These are phyloP conservation scores for Zizania palustris DNA, from an alignment of 202 grass and related monocot species.

Conservation along the genomic window DNA sequence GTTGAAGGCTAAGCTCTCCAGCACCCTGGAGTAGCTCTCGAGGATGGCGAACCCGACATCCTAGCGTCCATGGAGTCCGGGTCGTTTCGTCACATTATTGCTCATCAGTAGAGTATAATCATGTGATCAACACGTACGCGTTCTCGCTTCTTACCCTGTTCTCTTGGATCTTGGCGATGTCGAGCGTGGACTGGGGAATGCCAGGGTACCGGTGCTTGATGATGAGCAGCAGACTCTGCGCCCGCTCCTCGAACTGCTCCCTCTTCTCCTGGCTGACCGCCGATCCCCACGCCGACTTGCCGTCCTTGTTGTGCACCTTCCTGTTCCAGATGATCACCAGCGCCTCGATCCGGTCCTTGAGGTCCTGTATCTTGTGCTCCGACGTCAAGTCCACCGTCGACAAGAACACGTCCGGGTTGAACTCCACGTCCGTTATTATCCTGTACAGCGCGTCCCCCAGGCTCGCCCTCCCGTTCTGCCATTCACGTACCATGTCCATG, in stretches of 20 bases:
- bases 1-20: constrained; percentile 89
- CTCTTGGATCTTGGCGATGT: constrained; percentile 88
- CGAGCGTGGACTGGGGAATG: constrained; percentile 76
- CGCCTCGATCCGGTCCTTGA: constrained; percentile 92
- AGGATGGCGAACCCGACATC: constrained; percentile 85
- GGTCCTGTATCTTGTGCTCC: constrained; percentile 96
- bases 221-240: constrained; percentile 84
- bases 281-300: constrained; percentile 85
- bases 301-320: constrained; percentile 95
- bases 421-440: constrained; percentile 78
- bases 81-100: too few relatives aligned
- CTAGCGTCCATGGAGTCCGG: too few relatives aligned
- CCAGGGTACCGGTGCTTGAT: constrained; percentile 88
- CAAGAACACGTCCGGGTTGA: constrained; percentile 81
- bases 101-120: not conserved
- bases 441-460: constrained; percentile 85
- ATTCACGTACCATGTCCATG: not conserved
- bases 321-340: constrained; percentile 90
- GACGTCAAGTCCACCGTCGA: constrained; percentile 76
- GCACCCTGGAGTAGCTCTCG: constrained; percentile 92
- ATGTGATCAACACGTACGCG: too few relatives aligned
- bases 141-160: constrained; percentile 87
- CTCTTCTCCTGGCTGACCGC: constrained; percentile 85
- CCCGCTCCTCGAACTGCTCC: constrained; percentile 91
- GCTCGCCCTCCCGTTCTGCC: constrained; percentile 80